Conservation (phyloP, 2,329 filamentous ascomycete genomes). For the Colletotrichum spaethianum region DNA sequence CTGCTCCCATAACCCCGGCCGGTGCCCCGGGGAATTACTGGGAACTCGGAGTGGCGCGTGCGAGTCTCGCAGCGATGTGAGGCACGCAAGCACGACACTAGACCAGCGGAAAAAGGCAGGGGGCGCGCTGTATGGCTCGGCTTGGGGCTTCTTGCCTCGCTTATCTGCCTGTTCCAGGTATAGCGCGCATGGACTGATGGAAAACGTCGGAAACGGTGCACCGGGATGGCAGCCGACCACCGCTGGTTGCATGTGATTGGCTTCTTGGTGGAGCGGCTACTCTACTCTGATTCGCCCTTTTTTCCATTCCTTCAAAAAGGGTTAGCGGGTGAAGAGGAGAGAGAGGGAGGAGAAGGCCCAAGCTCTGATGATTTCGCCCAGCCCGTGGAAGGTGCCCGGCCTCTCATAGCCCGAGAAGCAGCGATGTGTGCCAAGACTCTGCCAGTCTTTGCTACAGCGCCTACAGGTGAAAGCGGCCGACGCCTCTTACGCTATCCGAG, state of each 20-base stretch:
- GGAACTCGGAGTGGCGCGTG: constrained; percentile 40
- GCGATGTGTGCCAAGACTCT: neutral
- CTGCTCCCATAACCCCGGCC: constrained; percentile 1
- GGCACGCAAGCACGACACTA: neutral
- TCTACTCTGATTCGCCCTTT: neutral
- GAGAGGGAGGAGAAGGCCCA: neutral
- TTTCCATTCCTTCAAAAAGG: neutral
- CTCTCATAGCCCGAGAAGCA: constrained; percentile 1
- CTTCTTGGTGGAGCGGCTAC: constrained; percentile 18
- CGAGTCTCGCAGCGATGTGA: constrained; percentile 6
- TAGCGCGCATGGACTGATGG: constrained; percentile 28
- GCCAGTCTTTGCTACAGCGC: neutral
- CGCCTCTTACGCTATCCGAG: constrained; percentile 27
- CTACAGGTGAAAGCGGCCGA: constrained; percentile 15
- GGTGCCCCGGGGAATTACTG: constrained; percentile 36
- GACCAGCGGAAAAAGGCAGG: neutral
- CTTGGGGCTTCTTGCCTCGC: constrained; percentile 14
- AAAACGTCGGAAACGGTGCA: constrained; percentile 28
- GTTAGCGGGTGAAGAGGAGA: neutral
- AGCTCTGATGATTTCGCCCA: constrained; percentile 7
- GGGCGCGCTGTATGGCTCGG: constrained; percentile 29
- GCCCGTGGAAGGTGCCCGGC: neutral
- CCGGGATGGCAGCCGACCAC: constrained; percentile 12
- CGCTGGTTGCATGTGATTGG: constrained; percentile 40
- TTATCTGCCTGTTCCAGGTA: constrained; percentile 30